Evolutionary conservation across 1,284 basidiomycete genomes (phyloP).

Genomic region (Dichomitus squalens): DNA sequence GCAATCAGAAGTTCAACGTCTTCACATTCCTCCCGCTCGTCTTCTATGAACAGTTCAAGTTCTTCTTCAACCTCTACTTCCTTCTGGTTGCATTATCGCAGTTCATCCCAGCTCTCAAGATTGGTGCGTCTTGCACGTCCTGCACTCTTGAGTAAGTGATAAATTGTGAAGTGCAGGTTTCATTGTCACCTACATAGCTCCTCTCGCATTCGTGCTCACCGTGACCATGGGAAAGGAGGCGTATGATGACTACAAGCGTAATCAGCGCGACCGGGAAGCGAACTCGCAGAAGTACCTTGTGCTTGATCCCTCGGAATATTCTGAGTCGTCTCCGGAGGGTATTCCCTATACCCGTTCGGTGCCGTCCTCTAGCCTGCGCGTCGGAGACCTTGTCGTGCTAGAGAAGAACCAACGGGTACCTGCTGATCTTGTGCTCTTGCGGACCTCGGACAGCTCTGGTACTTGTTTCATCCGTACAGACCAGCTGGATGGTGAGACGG

Average conservation of each 20-base stretch:
- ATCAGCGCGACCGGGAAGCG: slow-evolving; percentile 90
- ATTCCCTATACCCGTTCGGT: slow-evolving; percentile 71
- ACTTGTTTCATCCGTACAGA: slow-evolving; percentile 98
- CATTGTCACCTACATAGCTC: slow-evolving; percentile 95
- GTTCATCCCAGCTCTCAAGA: slow-evolving; percentile 95
- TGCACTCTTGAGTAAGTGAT: not conserved
- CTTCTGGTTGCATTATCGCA: slow-evolving; percentile 95
- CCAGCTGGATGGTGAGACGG: slow-evolving; percentile 98
- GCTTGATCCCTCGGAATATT: slow-evolving; percentile 54
- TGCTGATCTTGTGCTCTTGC: slow-evolving; percentile 90
- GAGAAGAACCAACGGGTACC: slow-evolving; percentile 99
- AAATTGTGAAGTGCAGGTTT: slow-evolving; percentile 61
- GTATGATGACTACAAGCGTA: slow-evolving; percentile 95
- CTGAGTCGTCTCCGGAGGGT: slow-evolving; percentile 31
- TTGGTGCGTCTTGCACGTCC: slow-evolving; percentile 56
- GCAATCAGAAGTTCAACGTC: slow-evolving; percentile 98
- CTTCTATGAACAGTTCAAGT: slow-evolving; percentile 99
- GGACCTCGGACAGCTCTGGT: slow-evolving; percentile 85
- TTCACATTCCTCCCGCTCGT: slow-evolving; percentile 95
- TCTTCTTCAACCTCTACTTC: slow-evolving; percentile 99
- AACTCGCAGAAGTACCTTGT: slow-evolving; percentile 93
- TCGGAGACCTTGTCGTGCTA: slow-evolving; percentile 90
- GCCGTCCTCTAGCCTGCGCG: slow-evolving; percentile 87
- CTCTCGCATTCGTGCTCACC: slow-evolving; percentile 90
- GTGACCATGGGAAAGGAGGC: slow-evolving; percentile 99